A percentile compares a stretch with the other conserved stretches of the same genome.
Conservation (phyloP, 1,139 yeast species). For the Pichia terricola region DNA sequence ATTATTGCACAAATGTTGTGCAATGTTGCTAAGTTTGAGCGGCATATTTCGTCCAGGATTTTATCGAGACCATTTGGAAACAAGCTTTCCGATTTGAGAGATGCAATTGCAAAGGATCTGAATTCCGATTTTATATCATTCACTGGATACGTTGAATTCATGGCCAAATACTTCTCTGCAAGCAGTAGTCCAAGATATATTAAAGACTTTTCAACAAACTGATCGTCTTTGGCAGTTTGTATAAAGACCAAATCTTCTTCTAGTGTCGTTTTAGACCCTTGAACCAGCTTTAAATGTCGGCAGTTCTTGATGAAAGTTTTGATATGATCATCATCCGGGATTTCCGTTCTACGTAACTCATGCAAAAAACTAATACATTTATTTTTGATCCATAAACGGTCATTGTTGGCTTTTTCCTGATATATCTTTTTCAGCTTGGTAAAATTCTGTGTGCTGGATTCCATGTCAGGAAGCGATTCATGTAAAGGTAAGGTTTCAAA, state of each 20-base stretch:
- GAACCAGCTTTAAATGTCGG: constrained; percentile 29
- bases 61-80: constrained; percentile 20
- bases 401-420: constrained; percentile 44
- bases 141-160: neutral
- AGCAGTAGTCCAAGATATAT: constrained; percentile 23
- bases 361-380: constrained; percentile 21
- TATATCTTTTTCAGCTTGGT: constrained; percentile 50
- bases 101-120: constrained; percentile 17
- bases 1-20: constrained; percentile 44
- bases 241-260: constrained; percentile 1
- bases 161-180: constrained; percentile 11
- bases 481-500: constrained; percentile 51
- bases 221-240: neutral
- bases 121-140: constrained; percentile 9
- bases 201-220: neutral
- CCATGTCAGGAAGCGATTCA: constrained; percentile 85
- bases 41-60: constrained; percentile 26
- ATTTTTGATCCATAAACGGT: constrained; percentile 33
- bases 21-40: constrained; percentile 34
- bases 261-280: constrained; percentile 16
- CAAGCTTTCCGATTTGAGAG: constrained; percentile 15
- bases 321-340: constrained; percentile 18
- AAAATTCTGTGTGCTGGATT: constrained; percentile 60
- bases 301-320: constrained; percentile 51
- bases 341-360: constrained; percentile 22